Conservation (phyloP, 2,329 filamentous ascomycete species). For the Clarireedia paspali region DNA sequence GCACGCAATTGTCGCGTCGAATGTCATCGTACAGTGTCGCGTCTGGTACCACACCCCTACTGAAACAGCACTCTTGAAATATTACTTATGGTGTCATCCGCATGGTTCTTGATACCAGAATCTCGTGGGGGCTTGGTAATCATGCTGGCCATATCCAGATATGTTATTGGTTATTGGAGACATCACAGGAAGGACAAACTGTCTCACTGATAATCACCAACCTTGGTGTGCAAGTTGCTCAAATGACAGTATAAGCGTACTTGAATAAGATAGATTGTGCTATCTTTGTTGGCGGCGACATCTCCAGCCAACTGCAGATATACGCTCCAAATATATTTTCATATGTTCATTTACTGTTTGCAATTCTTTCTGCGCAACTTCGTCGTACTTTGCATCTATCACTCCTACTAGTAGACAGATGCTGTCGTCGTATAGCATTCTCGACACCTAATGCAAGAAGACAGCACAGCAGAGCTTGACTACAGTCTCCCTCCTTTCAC, state of each 20-base stretch:
- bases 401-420: background rate
- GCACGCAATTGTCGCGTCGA: conserved; percentile 8
- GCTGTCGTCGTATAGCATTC: background rate
- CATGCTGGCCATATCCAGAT: background rate
- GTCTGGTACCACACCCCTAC: background rate
- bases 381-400: background rate
- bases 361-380: background rate
- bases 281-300: no score
- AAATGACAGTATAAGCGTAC: no score
- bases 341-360: background rate
- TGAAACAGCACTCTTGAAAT: background rate
- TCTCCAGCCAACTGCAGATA: background rate
- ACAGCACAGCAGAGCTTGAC: background rate
- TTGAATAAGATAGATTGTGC: background rate
- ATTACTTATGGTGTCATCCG: background rate
- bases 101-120: background rate
- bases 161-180: background rate
- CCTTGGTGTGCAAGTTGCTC: no score
- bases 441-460: background rate
- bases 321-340: background rate
- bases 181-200: background rate
- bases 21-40: background rate
- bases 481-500: background rate
- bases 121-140: background rate
- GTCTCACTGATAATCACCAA: no score